Base-by-base conservation (phyloP, 1,284 basidiomycete genomes). In the Fomes fomentarius region DNA sequence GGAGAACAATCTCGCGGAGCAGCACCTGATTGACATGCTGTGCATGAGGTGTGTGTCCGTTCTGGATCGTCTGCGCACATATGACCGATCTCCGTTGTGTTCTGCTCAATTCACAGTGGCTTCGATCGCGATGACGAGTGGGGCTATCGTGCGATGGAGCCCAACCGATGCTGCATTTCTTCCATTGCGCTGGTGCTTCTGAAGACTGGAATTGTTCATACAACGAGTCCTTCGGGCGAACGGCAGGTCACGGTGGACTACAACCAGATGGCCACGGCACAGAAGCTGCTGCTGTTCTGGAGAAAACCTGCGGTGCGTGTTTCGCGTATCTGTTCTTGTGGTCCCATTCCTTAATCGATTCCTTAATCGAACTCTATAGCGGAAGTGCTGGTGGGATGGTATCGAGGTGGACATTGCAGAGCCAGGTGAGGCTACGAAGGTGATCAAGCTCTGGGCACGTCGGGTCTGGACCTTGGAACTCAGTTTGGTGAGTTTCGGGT, bases 351-450 rank as follows among this genome's bases (percentile, higher is more conserved):
- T 35, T 33, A n/a, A n/a, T n/a, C n/a, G n/a, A n/a, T 30, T 17
- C 21, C 9, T 24, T 35, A 30, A 38, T 56, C 25, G 26, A 49
- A 44, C 48, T 50, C 21, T 57, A 9, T 60, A 96, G 94, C 83
- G 96, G 49, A 99, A 99, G 75, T 99, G 97, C 75, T 99, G 96
- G 96, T 99, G 96, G 96, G 97, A 99, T 67, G 96, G 96, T 15
- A 83, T 96, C 45, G 95, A 98, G 63, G 84, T 98, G 33, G 90
- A 96, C 50, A 72, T 98, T 21, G 82, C 86, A 8, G 75, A 77
- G 21, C 74, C 75, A 4, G 81, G 77, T 3, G 79, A 85, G 63
- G 68, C 81, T 10, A 71, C 78, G 7, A 78, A 81, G 61, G 74
- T 69, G 14, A 82, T 95, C 65, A 96, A 96, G 73, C 82, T 99